Evolutionary conservation across 2,329 filamentous ascomycete species (phyloP), one percentile per base, ranked within the genome.

Genomic region (Fusarium subglutinans): DNA sequence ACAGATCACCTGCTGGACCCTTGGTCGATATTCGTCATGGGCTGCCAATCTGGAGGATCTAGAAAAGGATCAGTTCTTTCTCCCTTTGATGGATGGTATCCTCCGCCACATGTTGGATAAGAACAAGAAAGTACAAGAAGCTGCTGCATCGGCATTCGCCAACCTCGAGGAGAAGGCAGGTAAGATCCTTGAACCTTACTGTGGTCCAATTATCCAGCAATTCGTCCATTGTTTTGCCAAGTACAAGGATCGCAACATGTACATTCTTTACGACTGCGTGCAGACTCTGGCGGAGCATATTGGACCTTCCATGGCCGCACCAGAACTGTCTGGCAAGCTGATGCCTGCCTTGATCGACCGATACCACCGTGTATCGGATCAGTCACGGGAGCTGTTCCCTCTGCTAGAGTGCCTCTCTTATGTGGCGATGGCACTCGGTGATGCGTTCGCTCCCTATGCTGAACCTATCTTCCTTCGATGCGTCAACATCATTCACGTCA

Each of bases 171-270:
- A 98, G 81, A 97, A 97, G 82, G 94, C 96, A 1, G 94, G 94
- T 66, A 90, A 90, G 72, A 89, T 92, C 70, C 85, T 99, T 47
- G 91, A 92, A 73, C 94, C 94, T 1, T 99, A 98, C 84, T 95
- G 94, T 78, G 89, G 92, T 35, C 94, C 95, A 33, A 98, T 99
- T 78, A 90, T 98, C 60, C 92, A 92, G 70, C 96, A 98, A 81
- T 98, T 96, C 79, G 95, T 98, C 59, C 88, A 89, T 69, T 99
- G 96, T 83, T 99, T 99, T 83, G 89, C 87, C 60, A 95, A 93
- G 83, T 99, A 98, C 90, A 98, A 99, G 87, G 96, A 98, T 83
- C 92, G 94, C 79, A 99, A 99, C 85, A 98, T 98, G 91, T 98
- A 97, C 85, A 97, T 98, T 62, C 90, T 99, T 40, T 99, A 99